Percentiles rank a stretch among this genome's conserved stretches.
Conservation (phyloP, 2,329 filamentous ascomycete genomes). For the Biscogniauxia marginata region DNA sequence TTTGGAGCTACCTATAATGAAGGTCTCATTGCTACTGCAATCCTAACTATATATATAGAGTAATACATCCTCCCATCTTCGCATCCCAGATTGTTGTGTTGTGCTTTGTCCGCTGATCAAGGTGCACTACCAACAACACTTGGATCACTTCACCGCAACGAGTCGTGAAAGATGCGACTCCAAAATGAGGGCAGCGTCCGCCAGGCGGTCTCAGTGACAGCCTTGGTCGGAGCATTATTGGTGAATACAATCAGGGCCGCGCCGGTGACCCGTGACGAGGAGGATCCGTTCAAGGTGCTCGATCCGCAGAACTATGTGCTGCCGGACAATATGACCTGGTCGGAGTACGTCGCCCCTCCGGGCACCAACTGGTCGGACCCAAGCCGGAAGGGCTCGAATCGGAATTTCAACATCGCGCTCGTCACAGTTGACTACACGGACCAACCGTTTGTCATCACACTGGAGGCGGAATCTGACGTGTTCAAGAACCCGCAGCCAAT, state of each 20-base stretch:
- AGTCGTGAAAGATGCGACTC: conserved; percentile 19
- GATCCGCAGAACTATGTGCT: conserved; percentile 54
- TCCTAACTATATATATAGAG: not conserved
- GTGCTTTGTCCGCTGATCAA: not conserved
- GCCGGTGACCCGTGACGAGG: conserved; percentile 12
- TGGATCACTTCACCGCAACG: not conserved
- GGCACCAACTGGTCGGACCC: conserved; percentile 49
- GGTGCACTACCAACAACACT: conserved; percentile 6
- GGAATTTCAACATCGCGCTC: conserved; percentile 57
- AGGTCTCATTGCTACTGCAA: not conserved
- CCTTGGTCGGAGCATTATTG: conserved; percentile 17
- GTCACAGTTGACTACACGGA: conserved; percentile 53
- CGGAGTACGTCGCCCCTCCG: conserved; percentile 45
- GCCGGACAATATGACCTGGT: conserved; percentile 54
- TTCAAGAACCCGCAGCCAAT: conserved; percentile 49
- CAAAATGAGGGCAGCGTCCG: conserved; percentile 3
- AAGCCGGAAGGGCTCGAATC: conserved; percentile 40
- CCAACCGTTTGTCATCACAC: conserved; percentile 47
- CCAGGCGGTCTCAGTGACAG: conserved; percentile 12
- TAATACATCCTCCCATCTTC: not conserved
- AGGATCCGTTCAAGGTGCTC: conserved; percentile 47
- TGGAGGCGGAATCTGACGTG: conserved; percentile 44
- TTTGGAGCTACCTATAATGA: not conserved
- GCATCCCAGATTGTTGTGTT: not conserved
- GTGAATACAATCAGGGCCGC: conserved; percentile 14